Evolutionary conservation across 192 early-diverging fungal species (phyloP).

Genomic region (Obelidium mucronatum): DNA sequence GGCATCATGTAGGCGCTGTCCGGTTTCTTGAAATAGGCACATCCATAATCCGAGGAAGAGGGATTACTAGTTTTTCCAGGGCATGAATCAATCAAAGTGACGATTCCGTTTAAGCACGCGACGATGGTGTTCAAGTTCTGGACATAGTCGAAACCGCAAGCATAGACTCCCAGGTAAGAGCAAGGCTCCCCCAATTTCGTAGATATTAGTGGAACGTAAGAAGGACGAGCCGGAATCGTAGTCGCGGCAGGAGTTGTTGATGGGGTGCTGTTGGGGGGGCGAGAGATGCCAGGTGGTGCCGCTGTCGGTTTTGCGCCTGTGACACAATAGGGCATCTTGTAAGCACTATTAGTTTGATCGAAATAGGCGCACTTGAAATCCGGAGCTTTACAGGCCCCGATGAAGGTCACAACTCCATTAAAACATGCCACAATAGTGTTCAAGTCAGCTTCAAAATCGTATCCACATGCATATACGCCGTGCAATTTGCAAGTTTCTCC

Average conservation of each 20-base stretch:
- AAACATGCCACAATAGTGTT: constrained; percentile 1
- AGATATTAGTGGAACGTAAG: background rate
- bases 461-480: background rate
- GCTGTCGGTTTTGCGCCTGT: background rate
- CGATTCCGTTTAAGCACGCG: background rate
- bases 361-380: background rate
- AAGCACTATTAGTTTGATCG: background rate
- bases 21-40: background rate
- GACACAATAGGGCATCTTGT: constrained; percentile 18
- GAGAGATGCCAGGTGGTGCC: background rate
- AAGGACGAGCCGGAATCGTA: background rate
- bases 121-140: constrained; percentile 7
- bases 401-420: background rate
- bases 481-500: background rate
- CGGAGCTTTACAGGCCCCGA: background rate
- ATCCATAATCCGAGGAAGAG: background rate
- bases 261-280: background rate
- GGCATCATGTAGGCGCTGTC: constrained; percentile 19
- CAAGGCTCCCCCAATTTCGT: background rate
- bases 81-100: background rate
- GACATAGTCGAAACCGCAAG: constrained; percentile 1
- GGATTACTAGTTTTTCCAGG: background rate
- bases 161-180: background rate
- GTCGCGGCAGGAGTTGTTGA: background rate
- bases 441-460: background rate